These are phyloP conservation scores for Hypholoma fasciculare DNA, from an alignment of 768 basidiomycete species.

Conservation along the genomic window DNA sequence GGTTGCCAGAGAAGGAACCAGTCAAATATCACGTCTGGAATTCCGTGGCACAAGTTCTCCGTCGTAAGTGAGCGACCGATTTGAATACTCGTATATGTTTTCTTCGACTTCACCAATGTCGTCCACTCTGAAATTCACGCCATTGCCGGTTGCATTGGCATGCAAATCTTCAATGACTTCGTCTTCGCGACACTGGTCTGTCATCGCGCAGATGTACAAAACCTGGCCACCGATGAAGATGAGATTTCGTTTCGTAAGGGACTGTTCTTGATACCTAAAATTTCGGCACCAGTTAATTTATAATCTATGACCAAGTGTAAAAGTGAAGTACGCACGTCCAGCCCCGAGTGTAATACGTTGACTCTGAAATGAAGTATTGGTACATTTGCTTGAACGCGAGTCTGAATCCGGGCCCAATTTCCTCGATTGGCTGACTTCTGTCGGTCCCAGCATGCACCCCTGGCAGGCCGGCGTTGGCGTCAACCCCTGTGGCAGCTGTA, in stretches of 20 bases:
- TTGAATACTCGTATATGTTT: constrained; percentile 2
- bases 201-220: neutral
- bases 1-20: constrained; percentile 13
- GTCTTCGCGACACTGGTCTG: constrained; percentile 10
- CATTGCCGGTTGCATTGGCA: neutral
- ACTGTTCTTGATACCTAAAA: constrained; percentile 9
- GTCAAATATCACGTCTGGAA: constrained; percentile 10
- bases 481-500: constrained; percentile 2
- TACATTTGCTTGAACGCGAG: constrained; percentile 1
- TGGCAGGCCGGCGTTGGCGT: constrained; percentile 11
- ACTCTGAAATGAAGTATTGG: neutral
- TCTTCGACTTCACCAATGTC: constrained; percentile 5
- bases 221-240: constrained; percentile 9
- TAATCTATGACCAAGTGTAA: neutral
- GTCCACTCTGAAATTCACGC: neutral
- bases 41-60: constrained; percentile 8
- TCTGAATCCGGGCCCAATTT: constrained; percentile 7
- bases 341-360: neutral
- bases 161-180: constrained; percentile 1
- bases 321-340: constrained; percentile 9
- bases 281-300: neutral
- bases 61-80: neutral
- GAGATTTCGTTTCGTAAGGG: constrained; percentile 1
- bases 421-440: constrained; percentile 5
- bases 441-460: constrained; percentile 2